Percentiles rank a stretch among this genome's conserved stretches.
phyloP scores from a whole-genome alignment of 495 filamentous ascomycete genomes.

The Daldinia childiae region DNA sequence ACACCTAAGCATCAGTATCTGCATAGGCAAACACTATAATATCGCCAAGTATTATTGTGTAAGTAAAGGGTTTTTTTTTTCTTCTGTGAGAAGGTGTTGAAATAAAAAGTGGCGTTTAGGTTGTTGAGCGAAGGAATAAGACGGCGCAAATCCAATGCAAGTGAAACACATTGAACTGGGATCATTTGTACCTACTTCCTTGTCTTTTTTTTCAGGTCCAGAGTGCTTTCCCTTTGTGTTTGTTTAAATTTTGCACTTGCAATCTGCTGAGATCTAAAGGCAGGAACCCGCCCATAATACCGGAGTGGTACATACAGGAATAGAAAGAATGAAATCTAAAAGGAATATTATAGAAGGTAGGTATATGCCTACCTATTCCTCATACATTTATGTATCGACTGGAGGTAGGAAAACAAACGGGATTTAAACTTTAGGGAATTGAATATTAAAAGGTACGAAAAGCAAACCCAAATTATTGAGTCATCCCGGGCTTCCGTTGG shows the following conservation, averaged over 20 bases:
- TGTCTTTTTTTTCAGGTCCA: background rate
- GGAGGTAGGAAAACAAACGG: constrained; percentile 18
- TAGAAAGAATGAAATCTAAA: background rate
- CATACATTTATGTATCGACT: no score
- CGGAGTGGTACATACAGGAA: background rate
- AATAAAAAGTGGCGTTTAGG: background rate
- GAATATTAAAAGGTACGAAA: constrained; percentile 5
- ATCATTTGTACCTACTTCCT: background rate
- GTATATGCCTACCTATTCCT: no score
- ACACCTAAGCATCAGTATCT: background rate
- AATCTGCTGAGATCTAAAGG: background rate
- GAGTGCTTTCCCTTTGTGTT: constrained; percentile 3
- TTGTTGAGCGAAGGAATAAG: background rate
- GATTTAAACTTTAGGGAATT: constrained; percentile 24
- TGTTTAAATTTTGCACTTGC: constrained; percentile 5
- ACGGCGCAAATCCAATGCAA: background rate
- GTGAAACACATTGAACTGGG: constrained; percentile 1
- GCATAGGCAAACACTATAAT: background rate
- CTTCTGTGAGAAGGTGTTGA: background rate
- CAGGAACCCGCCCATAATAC: constrained; percentile 1
- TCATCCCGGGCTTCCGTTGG: constrained; percentile 20
- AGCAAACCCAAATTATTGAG: constrained; percentile 10
- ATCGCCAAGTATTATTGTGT: background rate
- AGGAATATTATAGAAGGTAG: background rate
- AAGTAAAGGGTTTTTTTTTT: background rate